Evolutionary conservation across 1,284 basidiomycete genomes (phyloP), one percentile per base, ranked within the genome.

Genomic region (Melampsora americana): DNA sequence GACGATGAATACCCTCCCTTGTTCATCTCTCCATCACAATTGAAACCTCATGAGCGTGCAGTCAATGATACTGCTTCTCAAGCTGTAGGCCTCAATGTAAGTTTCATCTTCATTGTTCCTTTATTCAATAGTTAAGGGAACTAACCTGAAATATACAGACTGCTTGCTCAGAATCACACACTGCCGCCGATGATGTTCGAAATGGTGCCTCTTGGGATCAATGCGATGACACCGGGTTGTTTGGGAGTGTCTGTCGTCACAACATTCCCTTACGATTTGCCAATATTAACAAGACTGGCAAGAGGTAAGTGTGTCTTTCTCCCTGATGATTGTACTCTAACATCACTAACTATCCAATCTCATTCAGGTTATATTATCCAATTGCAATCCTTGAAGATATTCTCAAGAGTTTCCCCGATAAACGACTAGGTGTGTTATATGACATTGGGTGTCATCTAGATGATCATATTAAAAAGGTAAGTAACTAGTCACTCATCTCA

Each of bases 371-470:
- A 2, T 62, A 60, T 18, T 71, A 64, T 46, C 69, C 69, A 0
- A 56, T 71, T 1, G 30, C 53, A 16, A 59, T 71, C 9, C 20
- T 71, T 2, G 26, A 42, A 7, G 48, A 71, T 28, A 20, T 71
- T 5, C 44, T 62, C 11, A 12, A 62, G 9, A 46, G 16, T n/a
- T 48, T 61, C 23, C 69, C 69, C 7, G 46, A 11, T 12, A 42
- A 61, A 16, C 59, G 14, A 20, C 2, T 61, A 39, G 69, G 50
- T 2, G 28, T 71, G 0, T 42, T 64, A 3, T 71, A 61, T 20
- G 59, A 71, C 39, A 71, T 71, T 30, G 69, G 69, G 16, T 71
- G 53, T 39, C 69, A 71, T n/a, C 46, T 71, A 20, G 69, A 71
- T 2, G 59, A 59, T 30, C 69, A 71, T 23, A 28, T 71, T 4